Base-by-base conservation (phyloP, 352 stramenopile species). In the Pilasporangium apinafurcum region DNA sequence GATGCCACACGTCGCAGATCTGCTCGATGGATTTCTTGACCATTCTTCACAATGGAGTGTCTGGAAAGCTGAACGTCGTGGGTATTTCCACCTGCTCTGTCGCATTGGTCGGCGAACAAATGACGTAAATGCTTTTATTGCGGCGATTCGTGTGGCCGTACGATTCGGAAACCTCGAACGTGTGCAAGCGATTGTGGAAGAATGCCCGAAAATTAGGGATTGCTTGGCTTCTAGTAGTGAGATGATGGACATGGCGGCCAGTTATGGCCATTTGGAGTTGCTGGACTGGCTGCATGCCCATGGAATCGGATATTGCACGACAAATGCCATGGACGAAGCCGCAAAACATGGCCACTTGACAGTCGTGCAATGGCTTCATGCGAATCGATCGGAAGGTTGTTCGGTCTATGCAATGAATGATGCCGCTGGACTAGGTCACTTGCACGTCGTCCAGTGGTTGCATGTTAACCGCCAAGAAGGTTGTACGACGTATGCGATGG, bases 231-330 rank as follows among this genome's bases (percentile, higher is more conserved):
- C n/a, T n/a, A n/a, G n/a, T n/a, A n/a, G n/a, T n/a, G 18, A 21
- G 21, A 32, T 34, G 16, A 61, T 65, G 53, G 54, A 56, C 30
- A 30, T 44, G 18, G 39, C 48, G 14, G 53, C 53, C 1, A 29
- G 37, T 8, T 20, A 30, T 8, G 58, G 54, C 12, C 33, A 58
- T 28, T 35, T 65, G 14, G 55, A 49, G 8, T 48, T 67, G 53
- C 34, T 65, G 6, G 36, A 51, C 21, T 67, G 54, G 58, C 58
- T 67, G 17, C 43, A 65, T 41, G 24, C 14, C 3, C 39, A 61
- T 20, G 29, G 35, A 4, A 37, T 33, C 13, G 28, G 42, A 7
- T 38, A 25, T 17, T 51, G 24, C 44, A 54, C 33, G 14, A n/a
- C 18, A 18, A 34, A 48, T 32, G 49, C 49, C 14, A 59, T 65